Evolutionary conservation across 306 rosid species (phyloP).

Genomic region (Morella rubra): DNA sequence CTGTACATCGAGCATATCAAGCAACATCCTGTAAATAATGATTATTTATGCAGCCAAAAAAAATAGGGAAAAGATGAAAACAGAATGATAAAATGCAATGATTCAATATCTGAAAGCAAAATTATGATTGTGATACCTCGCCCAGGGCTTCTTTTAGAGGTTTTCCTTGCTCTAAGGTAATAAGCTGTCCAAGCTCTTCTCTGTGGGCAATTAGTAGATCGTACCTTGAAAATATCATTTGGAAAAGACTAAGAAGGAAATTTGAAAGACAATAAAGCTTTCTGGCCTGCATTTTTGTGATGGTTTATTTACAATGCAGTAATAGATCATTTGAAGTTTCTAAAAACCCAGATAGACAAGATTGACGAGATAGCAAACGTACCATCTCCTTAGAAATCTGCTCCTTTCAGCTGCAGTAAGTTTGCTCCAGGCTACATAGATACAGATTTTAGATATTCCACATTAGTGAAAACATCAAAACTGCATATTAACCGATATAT

Average conservation of each 20-base stretch:
- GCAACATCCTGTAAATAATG: constrained; percentile 21
- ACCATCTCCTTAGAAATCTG: constrained; percentile 82
- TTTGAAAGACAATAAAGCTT: constrained; percentile 13
- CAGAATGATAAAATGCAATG: neutral
- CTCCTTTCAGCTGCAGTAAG: constrained; percentile 85
- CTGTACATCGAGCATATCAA: constrained; percentile 41
- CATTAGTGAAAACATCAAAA: neutral
- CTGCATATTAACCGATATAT: neutral
- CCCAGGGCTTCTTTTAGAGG: constrained; percentile 87
- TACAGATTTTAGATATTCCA: constrained; percentile 4
- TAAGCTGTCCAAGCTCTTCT: constrained; percentile 86
- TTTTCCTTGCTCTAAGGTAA: constrained; percentile 98
- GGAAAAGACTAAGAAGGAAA: constrained; percentile 21
- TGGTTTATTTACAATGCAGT: constrained; percentile 6
- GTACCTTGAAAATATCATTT: constrained; percentile 53
- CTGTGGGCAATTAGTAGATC: constrained; percentile 70
- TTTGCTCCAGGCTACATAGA: constrained; percentile 87
- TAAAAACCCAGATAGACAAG: constrained; percentile 15
- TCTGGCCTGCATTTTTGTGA: constrained; percentile 11
- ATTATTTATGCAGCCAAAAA: constrained; percentile 22
- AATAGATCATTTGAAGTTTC: constrained; percentile 16
- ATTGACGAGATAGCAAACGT: constrained; percentile 29
- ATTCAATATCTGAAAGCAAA: constrained; percentile 25
- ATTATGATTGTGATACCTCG: constrained; percentile 56
- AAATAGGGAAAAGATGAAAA: constrained; percentile 18